phyloP scores from a whole-genome alignment of 306 rosid genomes.

The Erythrophleum fordii region DNA sequence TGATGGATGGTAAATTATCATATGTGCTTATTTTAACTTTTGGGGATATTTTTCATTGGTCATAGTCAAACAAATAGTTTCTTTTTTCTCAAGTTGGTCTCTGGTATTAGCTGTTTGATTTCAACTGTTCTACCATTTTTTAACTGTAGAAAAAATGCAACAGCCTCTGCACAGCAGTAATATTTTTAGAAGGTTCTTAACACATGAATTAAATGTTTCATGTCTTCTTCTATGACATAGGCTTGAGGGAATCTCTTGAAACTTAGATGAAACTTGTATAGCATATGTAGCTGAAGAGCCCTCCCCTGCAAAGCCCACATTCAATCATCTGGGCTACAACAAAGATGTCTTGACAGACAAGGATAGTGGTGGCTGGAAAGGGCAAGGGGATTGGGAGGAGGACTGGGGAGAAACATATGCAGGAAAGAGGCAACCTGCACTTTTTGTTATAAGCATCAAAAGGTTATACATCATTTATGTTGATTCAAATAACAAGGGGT shows the following conservation, averaged over 20 bases:
- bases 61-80: background rate
- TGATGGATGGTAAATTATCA: constrained; percentile 76
- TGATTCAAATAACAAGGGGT: background rate
- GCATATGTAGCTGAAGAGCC: constrained; percentile 96
- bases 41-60: constrained; percentile 4
- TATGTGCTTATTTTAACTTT: background rate
- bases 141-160: background rate
- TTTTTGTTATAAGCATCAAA: constrained; percentile 64
- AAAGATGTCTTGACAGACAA: constrained; percentile 62
- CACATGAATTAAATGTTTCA: background rate
- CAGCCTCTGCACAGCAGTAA: background rate
- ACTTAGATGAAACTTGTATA: constrained; percentile 68
- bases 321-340: constrained; percentile 68
- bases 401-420: constrained; percentile 97
- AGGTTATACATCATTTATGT: constrained; percentile 52
- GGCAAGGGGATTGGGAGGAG: constrained; percentile 91
- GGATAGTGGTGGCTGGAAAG: constrained; percentile 79
- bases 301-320: constrained; percentile 77
- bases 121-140: constrained; percentile 5
- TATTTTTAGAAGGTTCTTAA: constrained; percentile 10
- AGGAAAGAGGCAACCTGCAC: constrained; percentile 93
- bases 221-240: constrained; percentile 49
- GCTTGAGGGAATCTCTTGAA: constrained; percentile 98
- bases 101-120: constrained; percentile 9
- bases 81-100: background rate